Evolutionary conservation across 345 rosid species (phyloP).

Genomic region (Aegle marmelos): DNA sequence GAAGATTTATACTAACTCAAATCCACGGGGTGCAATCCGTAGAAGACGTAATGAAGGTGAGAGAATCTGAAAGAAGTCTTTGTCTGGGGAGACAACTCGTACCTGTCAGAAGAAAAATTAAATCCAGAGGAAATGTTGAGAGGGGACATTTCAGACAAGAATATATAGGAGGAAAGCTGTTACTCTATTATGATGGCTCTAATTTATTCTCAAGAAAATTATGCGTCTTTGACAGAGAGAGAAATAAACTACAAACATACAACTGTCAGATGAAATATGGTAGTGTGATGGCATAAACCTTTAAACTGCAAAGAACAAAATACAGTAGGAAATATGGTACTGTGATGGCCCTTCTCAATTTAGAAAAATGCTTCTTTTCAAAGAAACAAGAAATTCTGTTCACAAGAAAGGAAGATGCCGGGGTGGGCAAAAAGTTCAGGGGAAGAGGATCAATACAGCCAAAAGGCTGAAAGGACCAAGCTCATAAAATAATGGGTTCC

Average conservation of each 20-base stretch:
- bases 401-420: too few relatives aligned
- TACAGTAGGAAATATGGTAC: neutral
- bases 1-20: slow-evolving; percentile 58
- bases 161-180: neutral
- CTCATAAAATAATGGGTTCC: too few relatives aligned
- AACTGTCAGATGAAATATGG: neutral
- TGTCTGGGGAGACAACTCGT: slow-evolving; percentile 96
- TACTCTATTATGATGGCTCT: neutral
- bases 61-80: slow-evolving; percentile 96
- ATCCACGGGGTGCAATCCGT: slow-evolving; percentile 87
- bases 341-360: neutral
- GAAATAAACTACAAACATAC: neutral
- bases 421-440: too few relatives aligned
- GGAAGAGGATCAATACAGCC: too few relatives aligned
- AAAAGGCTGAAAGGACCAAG: too few relatives aligned
- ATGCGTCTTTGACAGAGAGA: neutral
- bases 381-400: too few relatives aligned
- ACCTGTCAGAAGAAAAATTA: slow-evolving; percentile 46
- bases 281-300: neutral
- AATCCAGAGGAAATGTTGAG: slow-evolving; percentile 13
- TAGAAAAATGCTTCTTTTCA: too few relatives aligned
- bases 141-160: neutral
- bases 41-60: slow-evolving; percentile 93
- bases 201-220: neutral
- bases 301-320: neutral